Base-by-base conservation (phyloP, 2,329 filamentous ascomycete genomes). In the Ceratocystis ficicola region DNA sequence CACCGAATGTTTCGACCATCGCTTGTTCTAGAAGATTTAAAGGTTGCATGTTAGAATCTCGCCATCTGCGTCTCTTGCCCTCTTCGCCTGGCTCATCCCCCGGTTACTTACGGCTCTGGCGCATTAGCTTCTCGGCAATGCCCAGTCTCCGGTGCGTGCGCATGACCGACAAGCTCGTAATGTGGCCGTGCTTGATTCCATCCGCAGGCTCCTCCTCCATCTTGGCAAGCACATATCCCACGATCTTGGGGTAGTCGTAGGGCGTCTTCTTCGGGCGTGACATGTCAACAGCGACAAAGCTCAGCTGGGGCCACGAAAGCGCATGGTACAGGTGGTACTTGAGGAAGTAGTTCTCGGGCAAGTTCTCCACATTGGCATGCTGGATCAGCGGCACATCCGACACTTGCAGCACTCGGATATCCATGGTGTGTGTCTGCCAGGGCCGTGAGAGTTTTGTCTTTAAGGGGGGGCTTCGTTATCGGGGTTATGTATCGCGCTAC, bases 281-380 rank as follows among this genome's bases (percentile, higher is more conserved):
- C 67, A 92, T 86, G 76, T 97, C 93, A 72, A 99, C 91, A 71
- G 94, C 94, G 66, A 99, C 93, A 77, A 92, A 97, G 77, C 88
- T 93, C 70, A 99, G 85, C 78, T 97, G 93, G 59, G 94, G 94
- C 94, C 94, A 99, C 72, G 91, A 95, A 70, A 97, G 86, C 17
- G 93, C 92, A 78, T 99, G 94, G 83, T 99, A 99, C 73, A 99
- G 86, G 80, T 99, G 99, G 83, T 99, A 99, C 83, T 99, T 99
- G 78, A 96, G 89, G 76, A 97, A 97, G 84, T 99, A 99, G 82
- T 99, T 99, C 78, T 99, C 94, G 70, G 94, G 94, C 65, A 99
- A 83, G 80, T 99, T 99, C 76, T 95, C 95, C 75, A 99, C 92
- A 81, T 99, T 97, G 74, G 93, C 93, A 77, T 95, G 91, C 79